These are phyloP conservation scores for Henningerozyma blattae DNA, from an alignment of 805 yeast species.

Conservation along the genomic window DNA sequence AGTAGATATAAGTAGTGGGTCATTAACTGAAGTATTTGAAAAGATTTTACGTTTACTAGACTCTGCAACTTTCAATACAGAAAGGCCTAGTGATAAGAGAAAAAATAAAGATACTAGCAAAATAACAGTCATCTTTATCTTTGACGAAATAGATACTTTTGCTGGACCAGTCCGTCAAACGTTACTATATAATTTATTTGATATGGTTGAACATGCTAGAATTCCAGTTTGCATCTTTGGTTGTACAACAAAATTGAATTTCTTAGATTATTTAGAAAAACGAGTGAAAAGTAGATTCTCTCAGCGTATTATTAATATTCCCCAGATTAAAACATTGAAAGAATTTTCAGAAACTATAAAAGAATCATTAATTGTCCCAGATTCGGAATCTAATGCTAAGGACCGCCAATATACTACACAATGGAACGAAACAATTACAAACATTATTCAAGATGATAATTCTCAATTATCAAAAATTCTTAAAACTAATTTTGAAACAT, in stretches of 20 bases:
- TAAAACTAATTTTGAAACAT: slow-evolving; percentile 41
- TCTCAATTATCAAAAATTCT: slow-evolving; percentile 28
- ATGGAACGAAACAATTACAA: slow-evolving; percentile 36
- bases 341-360: slow-evolving; percentile 39
- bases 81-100: slow-evolving; percentile 13
- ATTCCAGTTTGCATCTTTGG: slow-evolving; percentile 78
- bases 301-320: slow-evolving; percentile 57
- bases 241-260: slow-evolving; percentile 57
- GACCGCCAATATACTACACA: not conserved
- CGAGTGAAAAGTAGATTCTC: slow-evolving; percentile 85
- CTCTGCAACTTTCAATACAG: slow-evolving; percentile 10
- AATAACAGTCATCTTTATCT: slow-evolving; percentile 58
- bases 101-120: slow-evolving; percentile 13
- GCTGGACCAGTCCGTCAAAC: slow-evolving; percentile 68
- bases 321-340: slow-evolving; percentile 35
- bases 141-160: slow-evolving; percentile 80
- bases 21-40: slow-evolving; percentile 49
- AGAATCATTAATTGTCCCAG: slow-evolving; percentile 24
- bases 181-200: slow-evolving; percentile 75
- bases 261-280: slow-evolving; percentile 76
- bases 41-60: slow-evolving; percentile 45
- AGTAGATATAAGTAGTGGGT: slow-evolving; percentile 34
- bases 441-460: slow-evolving; percentile 15
- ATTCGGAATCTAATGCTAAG: slow-evolving; percentile 16
- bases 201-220: slow-evolving; percentile 59